Conservation (phyloP, 2,329 filamentous ascomycete species). For the Ramichloridium luteum region DNA sequence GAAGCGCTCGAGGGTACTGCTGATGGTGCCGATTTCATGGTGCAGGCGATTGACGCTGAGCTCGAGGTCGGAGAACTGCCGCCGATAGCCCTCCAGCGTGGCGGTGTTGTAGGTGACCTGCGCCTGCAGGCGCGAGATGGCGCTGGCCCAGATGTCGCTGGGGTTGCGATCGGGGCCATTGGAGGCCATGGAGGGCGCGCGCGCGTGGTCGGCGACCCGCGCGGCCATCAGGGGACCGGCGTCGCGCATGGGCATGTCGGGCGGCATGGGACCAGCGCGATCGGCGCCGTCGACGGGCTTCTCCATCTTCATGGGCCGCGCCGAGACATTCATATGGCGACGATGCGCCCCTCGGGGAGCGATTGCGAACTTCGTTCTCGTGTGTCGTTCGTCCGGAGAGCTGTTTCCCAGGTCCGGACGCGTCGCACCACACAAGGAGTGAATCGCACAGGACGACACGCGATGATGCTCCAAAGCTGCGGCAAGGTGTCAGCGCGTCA, state of each 20-base stretch:
- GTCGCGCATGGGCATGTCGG: conserved; percentile 17
- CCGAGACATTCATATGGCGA: too few species aligned
- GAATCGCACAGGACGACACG: too few species aligned
- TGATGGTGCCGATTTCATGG: conserved; percentile 26
- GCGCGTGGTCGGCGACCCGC: conserved; percentile 8
- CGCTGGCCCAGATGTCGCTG: conserved; percentile 26
- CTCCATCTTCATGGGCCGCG: conserved; percentile 13
- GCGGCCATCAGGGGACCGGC: conserved; percentile 7
- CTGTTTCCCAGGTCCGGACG: too few species aligned
- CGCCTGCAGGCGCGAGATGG: conserved; percentile 34
- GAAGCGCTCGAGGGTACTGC: conserved; percentile 26
- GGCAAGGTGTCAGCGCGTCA: too few species aligned
- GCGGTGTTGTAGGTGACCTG: conserved; percentile 36
- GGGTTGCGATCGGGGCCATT: conserved; percentile 9
- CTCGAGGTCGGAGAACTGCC: conserved; percentile 31
- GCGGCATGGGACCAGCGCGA: conserved; percentile 10
- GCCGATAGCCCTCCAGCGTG: conserved; percentile 29
- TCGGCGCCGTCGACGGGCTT: conserved; percentile 8
- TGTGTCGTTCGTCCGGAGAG: too few species aligned
- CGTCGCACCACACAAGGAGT: too few species aligned
- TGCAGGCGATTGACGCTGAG: conserved; percentile 29
- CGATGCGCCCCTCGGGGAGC: too few species aligned
- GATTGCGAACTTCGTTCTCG: too few species aligned
- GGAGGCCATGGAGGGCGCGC: conserved; percentile 5
- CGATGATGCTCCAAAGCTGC: too few species aligned